Conservation (phyloP, 108 stramenopile genomes). For the Cylindrotheca closterium region DNA sequence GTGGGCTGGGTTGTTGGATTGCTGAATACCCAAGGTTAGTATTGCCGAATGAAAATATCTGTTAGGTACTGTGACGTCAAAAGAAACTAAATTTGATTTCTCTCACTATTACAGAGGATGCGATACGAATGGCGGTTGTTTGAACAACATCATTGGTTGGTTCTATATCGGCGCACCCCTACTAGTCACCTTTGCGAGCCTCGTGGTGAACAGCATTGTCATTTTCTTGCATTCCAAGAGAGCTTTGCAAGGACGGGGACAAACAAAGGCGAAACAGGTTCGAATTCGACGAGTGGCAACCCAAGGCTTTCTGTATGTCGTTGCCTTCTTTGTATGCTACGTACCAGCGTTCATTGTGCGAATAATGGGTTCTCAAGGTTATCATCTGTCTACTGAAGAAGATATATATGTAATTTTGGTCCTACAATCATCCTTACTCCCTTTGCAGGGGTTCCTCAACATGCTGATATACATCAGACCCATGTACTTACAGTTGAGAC, state of each 20-base stretch:
- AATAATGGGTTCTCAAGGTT: constrained; percentile 21
- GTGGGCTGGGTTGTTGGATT: constrained; percentile 14
- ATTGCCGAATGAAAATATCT: too few species aligned
- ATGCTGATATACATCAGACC: constrained; percentile 44
- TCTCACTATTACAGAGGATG: too few species aligned
- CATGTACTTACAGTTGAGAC: constrained; percentile 31
- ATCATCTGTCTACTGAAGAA: constrained; percentile 6
- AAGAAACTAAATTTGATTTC: too few species aligned
- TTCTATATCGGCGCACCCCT: constrained; percentile 8
- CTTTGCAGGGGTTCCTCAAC: constrained; percentile 64
- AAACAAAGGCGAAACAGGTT: not conserved
- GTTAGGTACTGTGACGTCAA: too few species aligned
- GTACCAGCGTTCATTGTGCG: constrained; percentile 3
- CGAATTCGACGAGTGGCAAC: constrained; percentile 14
- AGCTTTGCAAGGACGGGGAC: not conserved
- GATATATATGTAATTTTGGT: constrained; percentile 29
- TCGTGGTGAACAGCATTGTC: constrained; percentile 12
- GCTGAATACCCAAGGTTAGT: constrained; percentile 10
- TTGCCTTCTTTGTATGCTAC: constrained; percentile 16
- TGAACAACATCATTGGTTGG: not conserved
- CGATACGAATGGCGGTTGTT: not conserved
- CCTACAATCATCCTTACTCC: constrained; percentile 44
- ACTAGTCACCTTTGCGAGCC: not conserved
- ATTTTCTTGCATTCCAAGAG: constrained; percentile 13
- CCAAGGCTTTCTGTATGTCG: constrained; percentile 28